phyloP scores from a whole-genome alignment of 176 grass and related monocot species.

The Musa beccarii region DNA sequence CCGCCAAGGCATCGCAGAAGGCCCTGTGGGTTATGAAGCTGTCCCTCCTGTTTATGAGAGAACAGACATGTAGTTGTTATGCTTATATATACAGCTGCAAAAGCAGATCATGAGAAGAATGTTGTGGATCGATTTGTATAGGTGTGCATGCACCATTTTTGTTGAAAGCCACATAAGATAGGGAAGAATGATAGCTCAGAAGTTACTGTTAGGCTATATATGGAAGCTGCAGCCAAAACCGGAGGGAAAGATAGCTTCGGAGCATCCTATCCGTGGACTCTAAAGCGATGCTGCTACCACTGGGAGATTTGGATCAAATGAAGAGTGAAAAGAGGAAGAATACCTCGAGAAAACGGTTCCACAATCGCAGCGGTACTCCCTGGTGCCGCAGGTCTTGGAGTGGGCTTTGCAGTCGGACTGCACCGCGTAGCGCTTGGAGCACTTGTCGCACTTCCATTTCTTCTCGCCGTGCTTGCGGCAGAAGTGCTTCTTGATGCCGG shows the following conservation, averaged over 20 bases:
- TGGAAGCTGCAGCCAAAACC: no score
- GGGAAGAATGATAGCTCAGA: neutral
- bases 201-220: neutral
- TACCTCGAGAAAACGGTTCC: slow-evolving; percentile 22
- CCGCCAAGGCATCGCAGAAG: slow-evolving; percentile 5
- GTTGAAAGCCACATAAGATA: neutral
- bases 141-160: no score
- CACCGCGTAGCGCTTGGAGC: slow-evolving; percentile 21
- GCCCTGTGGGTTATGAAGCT: slow-evolving; percentile 15
- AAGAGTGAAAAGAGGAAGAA: neutral
- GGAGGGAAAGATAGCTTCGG: no score
- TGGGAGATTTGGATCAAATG: no score
- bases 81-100: neutral
- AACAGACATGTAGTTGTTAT: neutral
- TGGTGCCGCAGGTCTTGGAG: slow-evolving; percentile 24
- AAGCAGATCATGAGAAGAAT: neutral
- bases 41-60: slow-evolving; percentile 1
- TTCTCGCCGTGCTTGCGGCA: slow-evolving; percentile 24
- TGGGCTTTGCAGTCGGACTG: slow-evolving; percentile 26
- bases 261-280: no score
- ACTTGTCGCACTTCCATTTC: slow-evolving; percentile 19
- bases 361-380: slow-evolving; percentile 24
- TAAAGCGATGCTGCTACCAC: no score
- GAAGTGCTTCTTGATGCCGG: slow-evolving; percentile 23
- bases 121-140: no score